Percentiles rank a stretch among this genome's conserved stretches.
Evolutionary conservation across 768 basidiomycete genomes (phyloP).

Genomic region (Daedaleopsis nitida): DNA sequence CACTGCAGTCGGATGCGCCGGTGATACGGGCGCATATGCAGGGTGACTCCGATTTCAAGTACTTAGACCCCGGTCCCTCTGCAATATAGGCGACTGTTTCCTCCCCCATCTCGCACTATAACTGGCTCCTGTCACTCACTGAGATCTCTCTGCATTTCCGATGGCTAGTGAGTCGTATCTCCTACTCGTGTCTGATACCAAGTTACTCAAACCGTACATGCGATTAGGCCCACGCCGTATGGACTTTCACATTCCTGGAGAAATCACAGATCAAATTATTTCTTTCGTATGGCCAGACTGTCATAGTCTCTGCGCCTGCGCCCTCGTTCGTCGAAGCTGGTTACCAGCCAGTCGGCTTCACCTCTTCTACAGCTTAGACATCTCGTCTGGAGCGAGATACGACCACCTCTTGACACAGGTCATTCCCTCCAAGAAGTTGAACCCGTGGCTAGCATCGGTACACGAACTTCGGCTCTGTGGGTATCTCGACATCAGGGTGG

Average conservation of each 20-base stretch:
- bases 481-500: neutral
- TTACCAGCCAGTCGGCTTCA: neutral
- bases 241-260: neutral
- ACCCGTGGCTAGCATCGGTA: neutral
- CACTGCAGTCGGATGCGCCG: no score
- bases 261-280: neutral
- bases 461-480: neutral
- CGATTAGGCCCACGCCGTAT: no score
- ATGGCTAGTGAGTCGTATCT: no score
- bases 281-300: neutral
- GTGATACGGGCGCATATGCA: no score
- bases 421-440: neutral
- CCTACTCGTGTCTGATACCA: no score
- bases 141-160: no score
- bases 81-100: no score
- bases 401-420: neutral
- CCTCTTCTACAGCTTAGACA: neutral
- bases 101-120: no score
- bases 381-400: neutral
- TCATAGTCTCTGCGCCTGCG: neutral
- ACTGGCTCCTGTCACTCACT: no score
- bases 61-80: no score
- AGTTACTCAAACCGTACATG: no score
- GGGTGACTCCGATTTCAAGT: no score
- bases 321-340: neutral